Base-by-base conservation (phyloP, 805 yeast species). In the Candida oleophila region DNA sequence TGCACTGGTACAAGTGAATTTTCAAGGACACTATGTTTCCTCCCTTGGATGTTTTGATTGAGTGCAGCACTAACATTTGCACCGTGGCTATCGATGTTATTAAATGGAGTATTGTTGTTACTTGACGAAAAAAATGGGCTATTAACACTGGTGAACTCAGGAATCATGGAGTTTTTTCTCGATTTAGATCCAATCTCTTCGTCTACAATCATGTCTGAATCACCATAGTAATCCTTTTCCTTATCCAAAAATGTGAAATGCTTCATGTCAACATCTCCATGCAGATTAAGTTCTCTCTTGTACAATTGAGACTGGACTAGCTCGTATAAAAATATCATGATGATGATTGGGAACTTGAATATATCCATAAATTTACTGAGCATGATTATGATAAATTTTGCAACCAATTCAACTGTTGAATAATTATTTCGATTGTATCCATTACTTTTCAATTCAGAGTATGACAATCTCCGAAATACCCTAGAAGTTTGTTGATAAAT, bases 291-390 rank as follows among this genome's bases (percentile, higher is more conserved):
- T 52, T 35, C 55, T 56, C 38, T 53, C 44, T 42, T 55, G 60
- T 15, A 45, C 38, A 60, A 43, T 34, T 57, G 58, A 25, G 62
- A 54, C 11, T 62, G 44, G 1, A 62, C 44, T 20, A 52, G 33
- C 49, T 71, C 76, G 55, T 71, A 70, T 21, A 58, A 37, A 48
- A 60, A 69, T 5, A 71, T 66, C 3, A 61, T 43, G 21, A 68
- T 35, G 18, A 69, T 57, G 3, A 68, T 62, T 1, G 76, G 76
- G 19, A 71, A 50, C 45, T 66, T 69, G 54, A 65, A 62, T 2
- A 65, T n/a, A 45, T 59, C 61, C 43, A 64, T 56, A 61, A 42
- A 4, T 20, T 36, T 36, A 12, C 18, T 20, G 8, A 36, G 22
- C 12, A 22, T 15, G 4, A 36, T 12, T 9, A 36, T 16, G 14